Evolutionary conservation across 495 filamentous ascomycete species (phyloP).

Genomic region (Xylaria grammica): DNA sequence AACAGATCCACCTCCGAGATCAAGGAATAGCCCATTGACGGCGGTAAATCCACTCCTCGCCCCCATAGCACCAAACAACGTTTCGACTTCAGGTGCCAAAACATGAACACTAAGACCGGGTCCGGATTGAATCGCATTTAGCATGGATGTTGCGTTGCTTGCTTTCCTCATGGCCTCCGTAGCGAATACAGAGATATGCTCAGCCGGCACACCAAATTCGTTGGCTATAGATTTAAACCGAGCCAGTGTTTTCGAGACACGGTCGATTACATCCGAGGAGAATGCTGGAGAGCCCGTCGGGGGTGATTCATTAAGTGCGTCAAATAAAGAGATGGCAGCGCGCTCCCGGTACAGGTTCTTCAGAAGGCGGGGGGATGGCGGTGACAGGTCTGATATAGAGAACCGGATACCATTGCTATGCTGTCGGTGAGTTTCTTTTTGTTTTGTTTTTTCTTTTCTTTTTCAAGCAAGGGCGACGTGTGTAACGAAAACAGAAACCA

Average conservation of each 20-base stretch:
- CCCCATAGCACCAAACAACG: conserved; percentile 80
- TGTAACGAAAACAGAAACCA: conserved; percentile 4
- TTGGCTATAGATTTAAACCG: conserved; percentile 77
- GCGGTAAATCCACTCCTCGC: conserved; percentile 74
- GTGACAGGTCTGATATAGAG: conserved; percentile 80
- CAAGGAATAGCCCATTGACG: conserved; percentile 73
- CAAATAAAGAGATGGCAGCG: conserved; percentile 84
- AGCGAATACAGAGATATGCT: conserved; percentile 75
- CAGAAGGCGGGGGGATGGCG: conserved; percentile 71
- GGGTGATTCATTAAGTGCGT: conserved; percentile 65
- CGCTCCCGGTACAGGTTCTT: conserved; percentile 79
- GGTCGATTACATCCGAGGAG: conserved; percentile 62
- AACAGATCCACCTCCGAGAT: conserved; percentile 88
- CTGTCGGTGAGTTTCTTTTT: not conserved
- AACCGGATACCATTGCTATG: conserved; percentile 92
- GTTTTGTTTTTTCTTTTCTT: conserved; percentile 16
- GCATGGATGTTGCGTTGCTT: conserved; percentile 71
- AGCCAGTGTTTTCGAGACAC: conserved; percentile 66
- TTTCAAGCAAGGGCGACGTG: conserved; percentile 6
- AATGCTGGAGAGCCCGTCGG: conserved; percentile 60
- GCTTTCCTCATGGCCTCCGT: conserved; percentile 90
- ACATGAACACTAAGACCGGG: conserved; percentile 73
- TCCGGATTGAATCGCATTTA: conserved; percentile 61
- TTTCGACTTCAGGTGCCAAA: conserved; percentile 80
- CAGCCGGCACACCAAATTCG: conserved; percentile 66